Conservation (phyloP, 805 yeast genomes). For the Spathaspora passalidarum region DNA sequence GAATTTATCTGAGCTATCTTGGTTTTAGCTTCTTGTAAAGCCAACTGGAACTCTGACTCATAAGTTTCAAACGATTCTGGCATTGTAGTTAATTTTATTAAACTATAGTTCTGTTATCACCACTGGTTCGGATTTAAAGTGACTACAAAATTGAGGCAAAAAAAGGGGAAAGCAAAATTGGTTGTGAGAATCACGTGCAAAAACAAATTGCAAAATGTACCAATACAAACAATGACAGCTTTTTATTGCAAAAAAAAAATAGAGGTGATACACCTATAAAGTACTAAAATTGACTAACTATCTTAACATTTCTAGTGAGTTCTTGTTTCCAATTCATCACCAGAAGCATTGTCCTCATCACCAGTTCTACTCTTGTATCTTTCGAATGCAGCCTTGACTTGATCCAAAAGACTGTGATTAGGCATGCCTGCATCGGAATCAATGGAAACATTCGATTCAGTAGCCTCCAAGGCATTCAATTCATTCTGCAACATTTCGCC, state of each 20-base stretch:
- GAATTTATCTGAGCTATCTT: slow-evolving; percentile 56
- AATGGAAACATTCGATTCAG: slow-evolving; percentile 23
- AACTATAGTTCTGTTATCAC: too few species aligned
- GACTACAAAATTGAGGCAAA: too few species aligned
- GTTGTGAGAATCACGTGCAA: too few species aligned
- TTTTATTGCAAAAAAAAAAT: not conserved
- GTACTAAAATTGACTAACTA: not conserved
- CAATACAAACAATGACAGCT: too few species aligned
- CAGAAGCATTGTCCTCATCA: slow-evolving; percentile 44
- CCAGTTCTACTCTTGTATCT: slow-evolving; percentile 23
- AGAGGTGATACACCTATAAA: not conserved
- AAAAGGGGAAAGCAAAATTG: too few species aligned
- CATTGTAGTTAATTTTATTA: slow-evolving; percentile 20
- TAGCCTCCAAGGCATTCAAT: slow-evolving; percentile 15
- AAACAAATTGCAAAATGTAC: too few species aligned
- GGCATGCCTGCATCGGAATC: slow-evolving; percentile 27
- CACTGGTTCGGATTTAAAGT: too few species aligned
- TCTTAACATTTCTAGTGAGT: slow-evolving; percentile 4
- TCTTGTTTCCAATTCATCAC: slow-evolving; percentile 59
- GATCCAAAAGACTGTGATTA: slow-evolving; percentile 32
- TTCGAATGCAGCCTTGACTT: slow-evolving; percentile 34
- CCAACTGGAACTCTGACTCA: slow-evolving; percentile 69
- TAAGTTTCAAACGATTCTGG: slow-evolving; percentile 60
- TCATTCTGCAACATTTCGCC: slow-evolving; percentile 15
- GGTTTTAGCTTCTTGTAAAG: slow-evolving; percentile 66